Conservation (phyloP, 306 rosid species). For the Prunus salicina region DNA sequence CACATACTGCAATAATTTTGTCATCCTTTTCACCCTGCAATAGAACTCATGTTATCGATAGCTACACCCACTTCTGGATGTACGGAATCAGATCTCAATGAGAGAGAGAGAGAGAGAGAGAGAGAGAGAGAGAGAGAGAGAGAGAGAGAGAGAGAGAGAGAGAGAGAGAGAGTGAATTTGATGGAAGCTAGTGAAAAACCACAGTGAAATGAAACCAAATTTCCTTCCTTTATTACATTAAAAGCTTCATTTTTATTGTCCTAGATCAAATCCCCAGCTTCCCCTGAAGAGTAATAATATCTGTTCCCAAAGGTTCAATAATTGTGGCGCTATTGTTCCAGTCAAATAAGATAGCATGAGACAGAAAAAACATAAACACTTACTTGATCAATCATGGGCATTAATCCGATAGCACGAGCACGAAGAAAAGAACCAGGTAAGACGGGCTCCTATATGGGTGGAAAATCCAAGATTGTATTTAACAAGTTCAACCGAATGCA, state of each 20-base stretch:
- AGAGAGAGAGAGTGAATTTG: neutral
- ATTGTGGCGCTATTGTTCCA: neutral
- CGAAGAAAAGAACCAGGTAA: constrained; percentile 93
- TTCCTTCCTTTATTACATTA: neutral
- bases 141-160: too few relatives aligned
- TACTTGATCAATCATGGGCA: constrained; percentile 99
- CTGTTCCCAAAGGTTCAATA: neutral
- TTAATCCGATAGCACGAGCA: constrained; percentile 97
- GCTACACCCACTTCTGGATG: neutral
- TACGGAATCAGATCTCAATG: neutral
- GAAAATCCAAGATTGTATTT: neutral
- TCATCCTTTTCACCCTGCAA: constrained; percentile 96
- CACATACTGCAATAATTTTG: constrained; percentile 97
- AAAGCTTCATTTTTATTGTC: neutral
- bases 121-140: too few relatives aligned
- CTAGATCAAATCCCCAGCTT: neutral
- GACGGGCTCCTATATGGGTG: constrained; percentile 69
- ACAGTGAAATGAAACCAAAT: neutral
- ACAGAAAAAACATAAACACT: neutral
- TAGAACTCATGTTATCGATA: constrained; percentile 17
- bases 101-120: too few relatives aligned
- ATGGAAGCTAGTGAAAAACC: neutral
- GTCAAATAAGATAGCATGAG: neutral
- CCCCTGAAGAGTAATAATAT: neutral
- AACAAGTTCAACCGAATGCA: constrained; percentile 11